These are phyloP conservation scores for Bryopsis sp. DNA, from an alignment of 139 green algal species.

Conservation along the genomic window DNA sequence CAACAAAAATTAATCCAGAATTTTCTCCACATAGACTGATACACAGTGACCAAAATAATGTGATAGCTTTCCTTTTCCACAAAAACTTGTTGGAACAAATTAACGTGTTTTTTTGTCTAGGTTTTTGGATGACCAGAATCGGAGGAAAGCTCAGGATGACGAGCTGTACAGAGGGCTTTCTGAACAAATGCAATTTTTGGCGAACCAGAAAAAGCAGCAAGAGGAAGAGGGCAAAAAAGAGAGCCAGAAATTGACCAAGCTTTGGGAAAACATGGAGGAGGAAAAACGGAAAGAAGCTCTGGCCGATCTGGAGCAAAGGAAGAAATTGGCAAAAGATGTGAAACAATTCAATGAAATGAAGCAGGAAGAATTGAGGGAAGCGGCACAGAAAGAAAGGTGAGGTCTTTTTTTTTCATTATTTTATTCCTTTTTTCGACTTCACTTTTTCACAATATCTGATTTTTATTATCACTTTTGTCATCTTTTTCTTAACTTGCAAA, in stretches of 20 bases:
- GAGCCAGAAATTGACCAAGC: conserved; percentile 8
- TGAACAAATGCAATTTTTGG: neutral
- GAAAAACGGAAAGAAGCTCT: neutral
- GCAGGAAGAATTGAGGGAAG: conserved; percentile 35
- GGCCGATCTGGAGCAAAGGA: conserved; percentile 25
- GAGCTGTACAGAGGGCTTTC: neutral
- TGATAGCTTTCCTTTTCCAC: too few species aligned
- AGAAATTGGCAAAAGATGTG: conserved; percentile 35
- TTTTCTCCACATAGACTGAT: too few species aligned
- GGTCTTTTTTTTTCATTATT: too few species aligned
- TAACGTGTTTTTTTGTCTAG: too few species aligned
- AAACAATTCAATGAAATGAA: conserved; percentile 46
- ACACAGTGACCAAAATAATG: too few species aligned
- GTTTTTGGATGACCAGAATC: neutral
- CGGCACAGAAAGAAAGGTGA: conserved; percentile 33
- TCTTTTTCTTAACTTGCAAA: too few species aligned
- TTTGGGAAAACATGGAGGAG: conserved; percentile 14
- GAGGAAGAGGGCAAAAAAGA: neutral
- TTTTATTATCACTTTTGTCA: too few species aligned
- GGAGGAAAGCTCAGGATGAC: neutral
- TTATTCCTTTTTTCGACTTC: too few species aligned
- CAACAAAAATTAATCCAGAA: too few species aligned
- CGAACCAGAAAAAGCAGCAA: neutral
- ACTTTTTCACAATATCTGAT: too few species aligned
- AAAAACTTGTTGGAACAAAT: too few species aligned